phyloP scores from a whole-genome alignment of 257 asterid genomes.

The Solanum chilense region DNA sequence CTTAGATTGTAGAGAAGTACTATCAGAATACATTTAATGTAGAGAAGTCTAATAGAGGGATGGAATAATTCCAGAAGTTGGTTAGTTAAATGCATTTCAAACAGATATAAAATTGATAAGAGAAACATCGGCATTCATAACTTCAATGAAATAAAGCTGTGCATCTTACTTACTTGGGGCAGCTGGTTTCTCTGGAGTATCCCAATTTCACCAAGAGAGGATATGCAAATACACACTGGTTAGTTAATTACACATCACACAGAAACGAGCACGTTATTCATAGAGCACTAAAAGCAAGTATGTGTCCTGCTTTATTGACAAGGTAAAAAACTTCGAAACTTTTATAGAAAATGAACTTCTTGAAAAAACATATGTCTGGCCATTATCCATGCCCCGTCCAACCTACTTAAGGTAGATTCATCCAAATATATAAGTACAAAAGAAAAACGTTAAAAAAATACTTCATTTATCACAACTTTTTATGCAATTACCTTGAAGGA shows the following conservation, averaged over 20 bases:
- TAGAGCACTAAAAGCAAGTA: neutral
- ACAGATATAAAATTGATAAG: neutral
- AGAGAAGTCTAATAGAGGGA: neutral
- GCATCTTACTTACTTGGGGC: conserved; percentile 55
- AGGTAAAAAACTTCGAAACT: neutral
- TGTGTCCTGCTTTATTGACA: neutral
- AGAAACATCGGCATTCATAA: neutral
- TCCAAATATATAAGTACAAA: neutral
- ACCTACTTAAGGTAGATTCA: neutral
- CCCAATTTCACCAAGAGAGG: conserved; percentile 23
- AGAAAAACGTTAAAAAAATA: neutral
- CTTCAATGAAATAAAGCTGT: neutral
- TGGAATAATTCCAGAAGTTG: neutral
- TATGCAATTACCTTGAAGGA: conserved; percentile 70
- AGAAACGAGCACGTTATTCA: neutral
- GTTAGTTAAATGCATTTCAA: neutral
- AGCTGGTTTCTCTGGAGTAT: conserved; percentile 79
- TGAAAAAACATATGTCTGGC: neutral
- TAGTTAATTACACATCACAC: conserved; percentile 13
- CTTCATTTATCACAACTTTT: neutral
- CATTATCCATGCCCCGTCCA: neutral
- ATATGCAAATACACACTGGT: conserved; percentile 36
- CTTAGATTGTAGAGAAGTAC: neutral
- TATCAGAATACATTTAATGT: neutral
- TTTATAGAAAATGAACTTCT: neutral